A percentile compares a stretch with the other conserved stretches of the same genome.
Conservation (phyloP, 2,329 filamentous ascomycete genomes). For the Alternaria panax region DNA sequence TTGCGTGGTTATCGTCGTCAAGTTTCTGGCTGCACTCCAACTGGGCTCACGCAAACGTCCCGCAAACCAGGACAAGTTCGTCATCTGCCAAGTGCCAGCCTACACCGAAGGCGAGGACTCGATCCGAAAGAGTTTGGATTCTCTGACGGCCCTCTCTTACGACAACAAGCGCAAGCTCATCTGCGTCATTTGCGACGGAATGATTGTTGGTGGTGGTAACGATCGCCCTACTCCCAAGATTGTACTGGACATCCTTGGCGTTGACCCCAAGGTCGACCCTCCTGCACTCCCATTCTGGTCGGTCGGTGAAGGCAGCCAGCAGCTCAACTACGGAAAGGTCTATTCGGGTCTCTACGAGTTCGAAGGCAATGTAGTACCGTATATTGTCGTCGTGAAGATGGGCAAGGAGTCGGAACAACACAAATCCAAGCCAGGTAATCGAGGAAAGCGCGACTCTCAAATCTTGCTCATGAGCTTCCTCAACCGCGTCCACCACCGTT, state of each 20-base stretch:
- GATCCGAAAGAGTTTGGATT: conserved; percentile 89
- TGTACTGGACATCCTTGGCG: conserved; percentile 93
- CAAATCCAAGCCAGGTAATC: conserved; percentile 93
- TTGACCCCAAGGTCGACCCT: conserved; percentile 95
- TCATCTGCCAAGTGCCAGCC: conserved; percentile 96
- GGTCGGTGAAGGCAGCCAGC: conserved; percentile 84
- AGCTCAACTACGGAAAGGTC: conserved; percentile 98
- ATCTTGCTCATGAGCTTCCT: conserved; percentile 96
- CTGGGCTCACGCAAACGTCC: conserved; percentile 91
- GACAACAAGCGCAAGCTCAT: conserved; percentile 99
- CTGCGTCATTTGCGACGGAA: conserved; percentile 94
- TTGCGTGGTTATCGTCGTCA: conserved; percentile 78
- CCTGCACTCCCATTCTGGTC: conserved; percentile 94
- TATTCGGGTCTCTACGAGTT: conserved; percentile 98
- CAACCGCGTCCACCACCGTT: conserved; percentile 93
- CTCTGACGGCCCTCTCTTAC: conserved; percentile 90
- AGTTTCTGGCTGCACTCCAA: conserved; percentile 92
- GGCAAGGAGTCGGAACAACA: conserved; percentile 94
- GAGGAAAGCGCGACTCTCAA: conserved; percentile 98
- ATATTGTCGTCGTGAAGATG: conserved; percentile 94
- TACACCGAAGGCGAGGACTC: conserved; percentile 99
- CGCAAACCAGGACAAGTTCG: conserved; percentile 94
- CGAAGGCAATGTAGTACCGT: conserved; percentile 96
- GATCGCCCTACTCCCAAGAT: conserved; percentile 97
- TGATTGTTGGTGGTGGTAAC: conserved; percentile 95